phyloP scores from a whole-genome alignment of 1,284 basidiomycete genomes.

The Cerioporus squamosus region DNA sequence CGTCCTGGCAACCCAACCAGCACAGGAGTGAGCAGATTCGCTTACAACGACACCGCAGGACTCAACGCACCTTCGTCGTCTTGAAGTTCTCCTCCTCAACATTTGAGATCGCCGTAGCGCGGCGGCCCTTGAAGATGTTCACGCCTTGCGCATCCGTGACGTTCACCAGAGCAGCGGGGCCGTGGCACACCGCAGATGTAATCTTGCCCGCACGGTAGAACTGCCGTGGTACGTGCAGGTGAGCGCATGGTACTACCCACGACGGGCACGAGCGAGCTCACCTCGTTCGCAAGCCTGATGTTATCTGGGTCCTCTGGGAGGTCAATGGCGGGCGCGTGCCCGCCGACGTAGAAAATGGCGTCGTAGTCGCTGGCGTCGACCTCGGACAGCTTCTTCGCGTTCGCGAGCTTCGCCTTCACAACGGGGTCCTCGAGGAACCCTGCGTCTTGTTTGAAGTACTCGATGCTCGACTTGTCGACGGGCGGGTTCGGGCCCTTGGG shows the following conservation, averaged over 20 bases:
- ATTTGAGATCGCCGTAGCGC: slow-evolving; percentile 74
- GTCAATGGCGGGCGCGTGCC: slow-evolving; percentile 75
- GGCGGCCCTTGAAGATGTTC: slow-evolving; percentile 65
- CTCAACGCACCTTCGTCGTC: slow-evolving; percentile 10
- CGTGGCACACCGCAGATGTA: slow-evolving; percentile 74
- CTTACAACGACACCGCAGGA: not conserved
- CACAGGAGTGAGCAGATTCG: not conserved
- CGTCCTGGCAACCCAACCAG: slow-evolving; percentile 30
- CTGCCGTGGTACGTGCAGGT: slow-evolving; percentile 50
- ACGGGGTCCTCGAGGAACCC: slow-evolving; percentile 67
- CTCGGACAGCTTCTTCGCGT: slow-evolving; percentile 64
- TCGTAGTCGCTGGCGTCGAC: slow-evolving; percentile 67
- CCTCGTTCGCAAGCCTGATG: slow-evolving; percentile 58
- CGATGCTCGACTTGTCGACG: slow-evolving; percentile 60
- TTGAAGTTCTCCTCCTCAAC: slow-evolving; percentile 57
- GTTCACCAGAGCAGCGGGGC: slow-evolving; percentile 63
- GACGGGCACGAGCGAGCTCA: no score
- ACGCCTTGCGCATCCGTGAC: slow-evolving; percentile 57
- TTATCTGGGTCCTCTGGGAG: slow-evolving; percentile 63
- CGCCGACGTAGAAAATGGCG: slow-evolving; percentile 81
- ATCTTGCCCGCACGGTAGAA: slow-evolving; percentile 67
- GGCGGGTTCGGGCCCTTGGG: slow-evolving; percentile 79
- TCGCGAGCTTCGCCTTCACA: slow-evolving; percentile 60
- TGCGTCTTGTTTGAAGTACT: slow-evolving; percentile 62
- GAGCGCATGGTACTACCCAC: no score